A percentile compares a stretch with the other conserved stretches of the same genome.
These are phyloP conservation scores for Aegilops speltoides DNA, from an alignment of 176 grass and related monocot species.

Conservation along the genomic window DNA sequence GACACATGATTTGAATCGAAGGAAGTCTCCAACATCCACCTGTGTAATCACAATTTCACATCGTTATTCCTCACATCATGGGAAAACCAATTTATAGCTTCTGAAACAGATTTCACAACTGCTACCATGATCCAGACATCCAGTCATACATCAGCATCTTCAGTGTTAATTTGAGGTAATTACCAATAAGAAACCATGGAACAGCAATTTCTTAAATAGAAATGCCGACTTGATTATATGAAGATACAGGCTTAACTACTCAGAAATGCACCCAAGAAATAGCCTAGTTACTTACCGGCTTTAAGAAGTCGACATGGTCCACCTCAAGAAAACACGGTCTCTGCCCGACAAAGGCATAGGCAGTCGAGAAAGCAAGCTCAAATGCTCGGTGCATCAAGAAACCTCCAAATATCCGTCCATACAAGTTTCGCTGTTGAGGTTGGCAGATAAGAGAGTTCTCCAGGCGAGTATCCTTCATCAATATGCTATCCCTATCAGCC, in stretches of 20 bases:
- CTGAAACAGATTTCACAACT: background rate
- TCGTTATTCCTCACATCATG: background rate
- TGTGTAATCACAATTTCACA: slow-evolving; percentile 24
- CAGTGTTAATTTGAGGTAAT: background rate
- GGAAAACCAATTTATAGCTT: background rate
- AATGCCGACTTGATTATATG: background rate
- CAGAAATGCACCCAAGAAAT: background rate
- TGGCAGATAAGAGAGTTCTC: slow-evolving; percentile 89
- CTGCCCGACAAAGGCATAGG: slow-evolving; percentile 86
- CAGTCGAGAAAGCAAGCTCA: slow-evolving; percentile 93
- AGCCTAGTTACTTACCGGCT: slow-evolving; percentile 63
- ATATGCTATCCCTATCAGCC: slow-evolving; percentile 81
- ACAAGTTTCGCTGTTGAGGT: slow-evolving; percentile 89
- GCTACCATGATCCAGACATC: background rate
- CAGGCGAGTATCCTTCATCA: slow-evolving; percentile 64
- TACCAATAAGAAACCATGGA: background rate
- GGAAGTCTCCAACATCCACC: slow-evolving; percentile 98
- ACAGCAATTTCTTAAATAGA: background rate
- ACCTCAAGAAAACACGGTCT: slow-evolving; percentile 93
- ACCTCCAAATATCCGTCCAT: slow-evolving; percentile 90
- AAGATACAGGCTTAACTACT: background rate
- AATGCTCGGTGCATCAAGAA: slow-evolving; percentile 98
- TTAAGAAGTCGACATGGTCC: slow-evolving; percentile 97
- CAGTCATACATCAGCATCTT: background rate
- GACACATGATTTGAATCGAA: slow-evolving; percentile 92